Percentiles rank a stretch among this genome's conserved stretches.
Conservation (phyloP, 768 basidiomycete species). For the Kwoniella sp. region DNA sequence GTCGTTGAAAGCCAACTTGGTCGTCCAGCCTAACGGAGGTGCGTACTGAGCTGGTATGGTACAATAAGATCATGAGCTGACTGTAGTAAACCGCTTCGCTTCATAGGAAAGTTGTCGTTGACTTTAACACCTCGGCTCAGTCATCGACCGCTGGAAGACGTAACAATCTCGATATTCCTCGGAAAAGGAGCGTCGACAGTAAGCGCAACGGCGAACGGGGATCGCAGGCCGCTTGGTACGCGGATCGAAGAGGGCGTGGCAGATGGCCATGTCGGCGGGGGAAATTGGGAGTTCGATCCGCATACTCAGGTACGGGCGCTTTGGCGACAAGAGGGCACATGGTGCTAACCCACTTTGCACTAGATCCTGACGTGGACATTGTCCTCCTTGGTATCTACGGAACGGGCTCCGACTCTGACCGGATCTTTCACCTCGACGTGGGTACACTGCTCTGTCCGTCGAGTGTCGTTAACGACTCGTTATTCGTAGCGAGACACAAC, state of each 20-base stretch:
- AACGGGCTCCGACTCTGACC: slow-evolving; percentile 64
- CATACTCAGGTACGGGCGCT: slow-evolving; percentile 56
- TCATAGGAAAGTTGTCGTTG: slow-evolving; percentile 46
- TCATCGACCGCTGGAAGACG: slow-evolving; percentile 62
- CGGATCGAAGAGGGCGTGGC: slow-evolving; percentile 18
- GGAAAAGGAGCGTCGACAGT: slow-evolving; percentile 70
- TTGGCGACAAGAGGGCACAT: not conserved
- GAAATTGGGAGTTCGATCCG: slow-evolving; percentile 78
- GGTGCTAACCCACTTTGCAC: not conserved
- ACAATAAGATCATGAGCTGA: not conserved
- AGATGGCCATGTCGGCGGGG: slow-evolving; percentile 51
- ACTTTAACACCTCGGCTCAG: slow-evolving; percentile 38
- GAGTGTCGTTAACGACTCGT: not conserved
- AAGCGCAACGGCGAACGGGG: slow-evolving; percentile 62
- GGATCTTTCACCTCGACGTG: slow-evolving; percentile 72
- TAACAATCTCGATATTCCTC: slow-evolving; percentile 67
- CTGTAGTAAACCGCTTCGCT: not conserved
- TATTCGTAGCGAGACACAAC: slow-evolving; percentile 50
- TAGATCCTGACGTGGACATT: slow-evolving; percentile 78
- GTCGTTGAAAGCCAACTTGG: slow-evolving; percentile 42
- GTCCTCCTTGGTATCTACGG: slow-evolving; percentile 59
- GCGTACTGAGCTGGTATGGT: slow-evolving; percentile 1
- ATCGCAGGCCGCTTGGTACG: slow-evolving; percentile 19
- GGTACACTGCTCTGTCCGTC: slow-evolving; percentile 27
- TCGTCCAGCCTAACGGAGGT: slow-evolving; percentile 54